phyloP scores from a whole-genome alignment of 2,329 filamentous ascomycete genomes.

The Sporothrix mexicana region DNA sequence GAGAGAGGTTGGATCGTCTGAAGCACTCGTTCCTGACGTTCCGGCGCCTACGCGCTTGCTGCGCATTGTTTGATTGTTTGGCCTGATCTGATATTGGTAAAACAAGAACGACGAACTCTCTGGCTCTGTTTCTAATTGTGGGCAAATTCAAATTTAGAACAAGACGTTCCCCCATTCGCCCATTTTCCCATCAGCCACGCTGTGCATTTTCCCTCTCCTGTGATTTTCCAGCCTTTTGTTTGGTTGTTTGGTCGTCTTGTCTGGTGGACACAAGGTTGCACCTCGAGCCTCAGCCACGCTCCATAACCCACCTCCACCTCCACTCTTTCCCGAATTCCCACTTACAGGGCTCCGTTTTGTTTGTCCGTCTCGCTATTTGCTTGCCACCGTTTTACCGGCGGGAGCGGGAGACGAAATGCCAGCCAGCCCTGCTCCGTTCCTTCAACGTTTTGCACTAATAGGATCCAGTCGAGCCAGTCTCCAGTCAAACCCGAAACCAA shows the following conservation, averaged over 20 bases:
- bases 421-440: neutral
- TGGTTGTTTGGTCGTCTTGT: neutral
- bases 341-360: neutral
- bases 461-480: neutral
- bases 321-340: neutral
- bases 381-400: slow-evolving; percentile 22
- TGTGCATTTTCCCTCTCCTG: neutral
- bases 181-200: slow-evolving; percentile 5
- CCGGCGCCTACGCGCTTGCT: slow-evolving; percentile 19
- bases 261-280: slow-evolving; percentile 3
- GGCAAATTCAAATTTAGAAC: slow-evolving; percentile 29
- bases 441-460: neutral
- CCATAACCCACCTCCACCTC: slow-evolving; percentile 21
- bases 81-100: neutral
- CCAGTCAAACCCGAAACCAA: no score
- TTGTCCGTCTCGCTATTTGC: neutral
- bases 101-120: neutral
- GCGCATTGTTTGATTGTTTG: slow-evolving; percentile 11
- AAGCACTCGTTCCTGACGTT: neutral
- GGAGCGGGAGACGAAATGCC: slow-evolving; percentile 3
- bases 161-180: neutral
- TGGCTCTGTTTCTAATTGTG: slow-evolving; percentile 10
- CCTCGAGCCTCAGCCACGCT: slow-evolving; percentile 22
- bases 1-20: neutral
- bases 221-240: neutral